phyloP scores from a whole-genome alignment of 106 monocot species.

The Dioscorea zingiberensis region DNA sequence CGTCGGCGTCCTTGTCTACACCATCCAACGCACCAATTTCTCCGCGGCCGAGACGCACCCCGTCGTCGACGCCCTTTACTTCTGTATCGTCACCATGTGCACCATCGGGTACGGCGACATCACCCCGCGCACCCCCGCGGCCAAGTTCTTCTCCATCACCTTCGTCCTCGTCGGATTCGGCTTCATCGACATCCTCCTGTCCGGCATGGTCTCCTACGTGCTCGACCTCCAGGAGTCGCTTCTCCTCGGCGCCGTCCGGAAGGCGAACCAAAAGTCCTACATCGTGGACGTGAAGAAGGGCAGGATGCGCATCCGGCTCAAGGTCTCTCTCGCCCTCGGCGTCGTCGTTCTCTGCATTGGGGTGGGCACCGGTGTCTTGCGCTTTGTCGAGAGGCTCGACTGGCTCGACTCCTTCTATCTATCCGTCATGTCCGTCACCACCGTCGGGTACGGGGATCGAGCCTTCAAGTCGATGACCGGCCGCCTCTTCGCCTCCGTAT shows the following conservation, averaged over 20 bases:
- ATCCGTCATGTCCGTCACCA: constrained; percentile 92
- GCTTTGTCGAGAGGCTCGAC: constrained; percentile 46
- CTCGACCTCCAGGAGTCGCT: constrained; percentile 72
- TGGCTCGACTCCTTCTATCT: constrained; percentile 82
- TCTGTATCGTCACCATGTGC: constrained; percentile 95
- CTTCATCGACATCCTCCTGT: constrained; percentile 81
- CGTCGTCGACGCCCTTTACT: constrained; percentile 77
- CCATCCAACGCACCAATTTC: constrained; percentile 41
- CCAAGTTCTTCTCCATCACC: constrained; percentile 81
- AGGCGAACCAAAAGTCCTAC: constrained; percentile 18
- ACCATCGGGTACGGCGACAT: constrained; percentile 97
- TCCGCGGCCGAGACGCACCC: constrained; percentile 46
- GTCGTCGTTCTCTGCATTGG: constrained; percentile 65
- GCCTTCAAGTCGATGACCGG: constrained; percentile 67
- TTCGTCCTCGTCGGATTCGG: constrained; percentile 88
- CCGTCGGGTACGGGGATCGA: constrained; percentile 85
- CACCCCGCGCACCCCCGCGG: constrained; percentile 54
- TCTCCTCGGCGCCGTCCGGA: constrained; percentile 37
- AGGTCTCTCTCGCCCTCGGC: constrained; percentile 62
- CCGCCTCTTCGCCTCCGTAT: constrained; percentile 65
- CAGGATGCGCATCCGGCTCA: constrained; percentile 72
- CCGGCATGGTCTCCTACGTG: constrained; percentile 75
- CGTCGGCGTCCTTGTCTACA: constrained; percentile 62
- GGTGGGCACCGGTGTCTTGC: constrained; percentile 44
- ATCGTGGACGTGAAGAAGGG: constrained; percentile 85